A percentile compares a stretch with the other conserved stretches of the same genome.
Conservation (phyloP, 495 filamentous ascomycete genomes). For the Friedmanniomyces simplex region DNA sequence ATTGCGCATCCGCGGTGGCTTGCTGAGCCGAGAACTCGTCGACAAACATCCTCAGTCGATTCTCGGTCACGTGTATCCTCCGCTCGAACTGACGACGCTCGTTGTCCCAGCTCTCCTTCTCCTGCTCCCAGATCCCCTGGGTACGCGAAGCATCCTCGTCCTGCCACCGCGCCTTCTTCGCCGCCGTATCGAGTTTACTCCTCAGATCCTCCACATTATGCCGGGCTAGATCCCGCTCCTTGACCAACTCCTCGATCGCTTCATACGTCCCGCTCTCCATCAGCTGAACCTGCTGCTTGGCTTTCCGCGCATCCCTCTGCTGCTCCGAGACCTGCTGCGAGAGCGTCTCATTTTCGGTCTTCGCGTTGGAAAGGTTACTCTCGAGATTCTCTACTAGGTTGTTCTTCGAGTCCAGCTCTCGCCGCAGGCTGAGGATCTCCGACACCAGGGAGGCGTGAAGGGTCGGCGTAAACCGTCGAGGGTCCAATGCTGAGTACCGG, state of each 20-base stretch:
- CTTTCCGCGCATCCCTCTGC: slow-evolving; percentile 62
- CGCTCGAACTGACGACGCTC: slow-evolving; percentile 73
- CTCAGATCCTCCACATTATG: slow-evolving; percentile 62
- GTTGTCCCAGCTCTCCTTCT: slow-evolving; percentile 71
- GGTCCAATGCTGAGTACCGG: slow-evolving; percentile 68
- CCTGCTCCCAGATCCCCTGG: slow-evolving; percentile 65
- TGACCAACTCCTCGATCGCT: slow-evolving; percentile 68
- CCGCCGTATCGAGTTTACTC: slow-evolving; percentile 64
- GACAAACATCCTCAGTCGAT: slow-evolving; percentile 67
- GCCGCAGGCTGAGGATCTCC: slow-evolving; percentile 76
- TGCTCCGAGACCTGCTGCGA: slow-evolving; percentile 48
- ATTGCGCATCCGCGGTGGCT: slow-evolving; percentile 37
- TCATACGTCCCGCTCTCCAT: slow-evolving; percentile 80
- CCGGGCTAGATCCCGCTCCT: slow-evolving; percentile 77
- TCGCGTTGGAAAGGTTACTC: slow-evolving; percentile 55
- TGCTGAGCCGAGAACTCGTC: slow-evolving; percentile 74
- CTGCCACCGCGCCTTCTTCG: slow-evolving; percentile 65
- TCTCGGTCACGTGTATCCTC: slow-evolving; percentile 77
- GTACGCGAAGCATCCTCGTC: slow-evolving; percentile 75
- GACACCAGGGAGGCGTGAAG: slow-evolving; percentile 90
- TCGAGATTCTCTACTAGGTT: slow-evolving; percentile 78
- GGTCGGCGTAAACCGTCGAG: slow-evolving; percentile 86
- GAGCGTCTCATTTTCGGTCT: slow-evolving; percentile 63
- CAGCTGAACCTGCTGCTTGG: slow-evolving; percentile 74
- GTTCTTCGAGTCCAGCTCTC: slow-evolving; percentile 81